Base-by-base conservation (phyloP, 192 early-diverging fungal genomes). In the Coemansia sp. region DNA sequence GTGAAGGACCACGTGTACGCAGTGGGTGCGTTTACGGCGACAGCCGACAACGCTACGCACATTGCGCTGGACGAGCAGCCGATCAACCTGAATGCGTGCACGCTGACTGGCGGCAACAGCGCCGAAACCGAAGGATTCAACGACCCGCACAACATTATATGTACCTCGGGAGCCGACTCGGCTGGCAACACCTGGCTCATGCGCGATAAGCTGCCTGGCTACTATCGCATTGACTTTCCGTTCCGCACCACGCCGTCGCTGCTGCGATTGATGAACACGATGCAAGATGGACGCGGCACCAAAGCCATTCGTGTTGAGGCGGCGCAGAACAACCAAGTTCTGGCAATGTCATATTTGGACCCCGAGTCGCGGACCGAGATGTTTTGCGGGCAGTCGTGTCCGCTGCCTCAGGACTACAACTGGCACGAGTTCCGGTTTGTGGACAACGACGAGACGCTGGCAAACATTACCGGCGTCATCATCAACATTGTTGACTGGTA, bases 21-120 rank as follows among this genome's bases (percentile, higher is more conserved):
- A 19, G 91, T 85, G 36, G 91, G 91, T 4, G 64, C 67, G 25
- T 92, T 92, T 64, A 82, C 86, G 58, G 62, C 83, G 1, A 91
- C 91, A 2, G 66, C 76, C 10, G 87, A 92, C 75, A 89, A 87
- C 28, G 75, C 75, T 10, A 82, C 77, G n/a, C 28, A 78, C 19
- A 66, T 78, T 46, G 46, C 85, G 12, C 69, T 83, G 38, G 59
- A 65, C 25, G 64, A 71, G 28, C 85, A 86, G 70, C 79, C 84
- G 8, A 55, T 88, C 3, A 75, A 83, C 66, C 72, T 88, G 22
- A 42, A 12, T 2, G 50, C 72, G 2, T 71, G 75, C 51, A 69
- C 71, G 31, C 61, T 87, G 23, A 67, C 69, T n/a, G 79, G 75
- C 23, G 86, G 86, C 49, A 87, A 87, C 76, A 74, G 46, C 47